Evolutionary conservation across 331 rosid species (phyloP), one percentile per base, ranked within the genome.

Genomic region (Dryas integrifolia): DNA sequence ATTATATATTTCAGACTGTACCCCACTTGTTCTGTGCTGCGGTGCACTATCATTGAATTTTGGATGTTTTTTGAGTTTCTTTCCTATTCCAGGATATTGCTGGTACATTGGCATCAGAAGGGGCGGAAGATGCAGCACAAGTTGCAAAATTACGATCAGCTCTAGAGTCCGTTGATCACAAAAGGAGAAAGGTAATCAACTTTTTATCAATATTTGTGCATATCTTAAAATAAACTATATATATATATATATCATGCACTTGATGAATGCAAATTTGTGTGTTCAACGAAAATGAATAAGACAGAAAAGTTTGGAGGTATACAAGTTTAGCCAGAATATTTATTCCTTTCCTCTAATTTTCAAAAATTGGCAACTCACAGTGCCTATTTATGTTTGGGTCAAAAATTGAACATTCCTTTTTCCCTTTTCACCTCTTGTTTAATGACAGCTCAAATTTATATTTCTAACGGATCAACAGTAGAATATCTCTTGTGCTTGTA

Each of bases 91-190:
- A 94, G 98, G 98, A 94, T 81, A 89, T 89, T 89, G 96, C 98
- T 71, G 98, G 98, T 65, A 94, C 98, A 69, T 88, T 94, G 89
- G 96, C 98, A 9, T 87, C 90, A 38, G 98, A 94, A 84, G 90
- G 82, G 77, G 98, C 97, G 51, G 96, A 88, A 73, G 93, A 89
- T 75, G 87, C 86, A 50, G 84, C 96, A 61, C 98, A 88, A 81
- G 98, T 94, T 48, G 88, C 92, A 0, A 94, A 94, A 85, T 70
- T 94, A 75, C 96, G 93, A 65, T 94, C 98, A 41, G 98, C 98
- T 76, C 96, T 94, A 24, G 98, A 94, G 80, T 89, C 97, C 30
- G 98, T 94, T 79, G 97, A 91, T 83, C 98, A 94, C 80, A 94
- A 94, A 84, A 87, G 97, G 88, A 89, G 97, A 83, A 94, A 84